A percentile compares a stretch with the other conserved stretches of the same genome.
These are phyloP conservation scores for Fallopia convolvulus DNA, from an alignment of 148 eudicot species.

Conservation along the genomic window DNA sequence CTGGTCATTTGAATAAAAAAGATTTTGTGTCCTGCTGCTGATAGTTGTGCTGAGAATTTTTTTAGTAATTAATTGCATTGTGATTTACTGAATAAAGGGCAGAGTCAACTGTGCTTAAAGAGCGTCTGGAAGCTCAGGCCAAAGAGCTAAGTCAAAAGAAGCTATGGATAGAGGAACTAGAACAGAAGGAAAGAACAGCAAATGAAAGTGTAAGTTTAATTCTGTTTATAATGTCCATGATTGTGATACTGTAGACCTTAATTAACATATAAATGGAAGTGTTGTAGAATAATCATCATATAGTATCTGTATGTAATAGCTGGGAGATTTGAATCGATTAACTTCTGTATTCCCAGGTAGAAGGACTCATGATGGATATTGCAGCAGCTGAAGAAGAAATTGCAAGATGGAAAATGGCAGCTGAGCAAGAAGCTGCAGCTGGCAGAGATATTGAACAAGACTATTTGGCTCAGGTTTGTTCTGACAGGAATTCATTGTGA, in stretches of 20 bases:
- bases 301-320: neutral
- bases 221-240: neutral
- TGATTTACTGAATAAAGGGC: conserved; percentile 61
- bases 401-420: conserved; percentile 93
- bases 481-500: neutral
- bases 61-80: conserved; percentile 8
- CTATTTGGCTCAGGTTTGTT: conserved; percentile 57
- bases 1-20: neutral
- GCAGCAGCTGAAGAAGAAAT: conserved; percentile 96
- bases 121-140: conserved; percentile 64
- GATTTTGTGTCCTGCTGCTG: neutral
- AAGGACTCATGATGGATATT: conserved; percentile 94
- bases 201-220: conserved; percentile 63
- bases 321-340: no score
- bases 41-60: neutral
- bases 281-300: neutral
- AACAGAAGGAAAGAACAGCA: conserved; percentile 87
- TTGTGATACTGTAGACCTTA: neutral
- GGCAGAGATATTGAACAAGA: conserved; percentile 94
- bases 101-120: conserved; percentile 78
- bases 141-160: conserved; percentile 70
- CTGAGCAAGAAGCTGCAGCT: conserved; percentile 96
- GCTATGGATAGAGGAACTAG: conserved; percentile 75
- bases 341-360: conserved; percentile 38
- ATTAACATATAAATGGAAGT: neutral